Conservation (phyloP, 768 basidiomycete species). For the Lactarius akahatsu region DNA sequence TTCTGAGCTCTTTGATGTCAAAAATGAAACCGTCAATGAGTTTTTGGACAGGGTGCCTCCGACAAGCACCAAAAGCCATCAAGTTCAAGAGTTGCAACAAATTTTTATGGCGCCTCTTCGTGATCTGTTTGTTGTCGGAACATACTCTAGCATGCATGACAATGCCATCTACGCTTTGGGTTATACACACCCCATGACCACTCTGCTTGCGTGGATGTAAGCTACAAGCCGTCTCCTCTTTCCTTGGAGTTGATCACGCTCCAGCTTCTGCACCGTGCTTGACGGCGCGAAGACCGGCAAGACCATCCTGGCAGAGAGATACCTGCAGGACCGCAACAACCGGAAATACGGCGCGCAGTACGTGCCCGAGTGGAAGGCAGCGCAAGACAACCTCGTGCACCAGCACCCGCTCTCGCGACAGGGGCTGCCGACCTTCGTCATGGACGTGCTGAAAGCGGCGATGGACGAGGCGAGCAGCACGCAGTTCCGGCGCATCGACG, state of each 20-base stretch:
- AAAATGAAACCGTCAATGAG: constrained; percentile 45
- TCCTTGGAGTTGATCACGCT: background rate
- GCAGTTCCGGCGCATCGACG: constrained; percentile 35
- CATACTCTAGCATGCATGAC: constrained; percentile 55
- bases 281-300: constrained; percentile 64
- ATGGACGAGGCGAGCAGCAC: constrained; percentile 33
- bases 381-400: background rate
- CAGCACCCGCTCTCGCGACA: background rate
- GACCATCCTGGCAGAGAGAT: constrained; percentile 39
- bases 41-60: constrained; percentile 40
- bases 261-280: constrained; percentile 52
- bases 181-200: constrained; percentile 49
- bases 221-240: constrained; percentile 21
- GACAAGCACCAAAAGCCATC: constrained; percentile 29
- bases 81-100: constrained; percentile 44
- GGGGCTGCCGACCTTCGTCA: constrained; percentile 1
- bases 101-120: constrained; percentile 52
- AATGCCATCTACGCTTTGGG: constrained; percentile 52
- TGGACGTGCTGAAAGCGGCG: constrained; percentile 23
- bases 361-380: constrained; percentile 35
- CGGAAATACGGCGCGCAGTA: constrained; percentile 31
- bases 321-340: constrained; percentile 27
- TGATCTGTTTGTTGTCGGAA: constrained; percentile 48
- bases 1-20: constrained; percentile 41
- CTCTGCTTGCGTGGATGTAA: constrained; percentile 55